These are phyloP conservation scores for Chrysoporthe puriensis DNA, from an alignment of 2,329 filamentous ascomycete genomes.

Conservation along the genomic window DNA sequence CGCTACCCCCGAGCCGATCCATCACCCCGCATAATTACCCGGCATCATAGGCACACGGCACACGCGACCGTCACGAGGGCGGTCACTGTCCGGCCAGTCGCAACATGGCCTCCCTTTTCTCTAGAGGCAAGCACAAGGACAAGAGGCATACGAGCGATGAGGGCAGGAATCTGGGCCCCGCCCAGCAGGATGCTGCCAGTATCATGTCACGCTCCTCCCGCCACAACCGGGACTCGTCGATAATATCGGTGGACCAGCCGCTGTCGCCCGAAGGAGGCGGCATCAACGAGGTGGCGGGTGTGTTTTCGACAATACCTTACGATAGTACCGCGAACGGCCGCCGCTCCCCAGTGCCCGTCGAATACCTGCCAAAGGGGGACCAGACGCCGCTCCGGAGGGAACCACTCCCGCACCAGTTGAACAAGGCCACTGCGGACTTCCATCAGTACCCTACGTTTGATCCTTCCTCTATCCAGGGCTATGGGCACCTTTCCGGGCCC, in stretches of 20 bases:
- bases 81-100: conserved; percentile 17
- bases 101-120: conserved; percentile 73
- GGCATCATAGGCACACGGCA: conserved; percentile 15
- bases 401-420: conserved; percentile 80
- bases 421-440: conserved; percentile 76
- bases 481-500: conserved; percentile 62
- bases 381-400: conserved; percentile 68
- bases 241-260: conserved; percentile 71
- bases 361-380: conserved; percentile 72
- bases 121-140: conserved; percentile 80
- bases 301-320: conserved; percentile 88
- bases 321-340: conserved; percentile 69
- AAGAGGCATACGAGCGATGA: conserved; percentile 66
- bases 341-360: conserved; percentile 71
- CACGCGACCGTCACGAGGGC: conserved; percentile 9
- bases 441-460: conserved; percentile 86
- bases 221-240: conserved; percentile 74
- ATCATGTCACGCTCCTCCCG: conserved; percentile 70
- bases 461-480: conserved; percentile 51
- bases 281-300: conserved; percentile 75
- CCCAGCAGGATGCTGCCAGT: conserved; percentile 40
- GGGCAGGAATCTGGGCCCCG: conserved; percentile 58
- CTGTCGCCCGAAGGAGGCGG: conserved; percentile 63
- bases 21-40: conserved; percentile 7
- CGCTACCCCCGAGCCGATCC: background rate